Evolutionary conservation across 352 stramenopile genomes (phyloP), one percentile per base, ranked within the genome.

Genomic region (Phytophthora rubi): DNA sequence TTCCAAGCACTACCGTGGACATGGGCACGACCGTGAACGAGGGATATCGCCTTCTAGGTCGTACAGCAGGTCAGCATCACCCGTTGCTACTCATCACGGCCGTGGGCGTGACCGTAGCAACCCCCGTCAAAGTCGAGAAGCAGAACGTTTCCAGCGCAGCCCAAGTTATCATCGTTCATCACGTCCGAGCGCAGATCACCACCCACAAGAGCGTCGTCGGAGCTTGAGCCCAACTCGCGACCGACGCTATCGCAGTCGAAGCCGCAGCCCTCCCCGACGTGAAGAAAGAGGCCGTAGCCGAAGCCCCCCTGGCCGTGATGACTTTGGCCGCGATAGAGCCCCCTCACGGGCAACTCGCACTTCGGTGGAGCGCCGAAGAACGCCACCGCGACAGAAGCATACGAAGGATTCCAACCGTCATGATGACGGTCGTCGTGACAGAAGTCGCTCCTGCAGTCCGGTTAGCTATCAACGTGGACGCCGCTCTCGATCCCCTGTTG

Each of bases 281-380:
- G 26, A 64, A 9, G 4, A 32, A 39, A 64, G 59, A 48, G 59
- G 26, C 16, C 49, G 59, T 7, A 68, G 59, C 6, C 58, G 48
- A 21, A 72, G 45, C 53, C 28, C 23, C 18, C 44, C 37, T 32
- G 58, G 8, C 13, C 65, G 65, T 60, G 74, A 79, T 56, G 35
- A 56, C 13, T 78, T 77, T 75, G 69, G 69, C 23, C 65, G 65
- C 9, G 58, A 77, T 47, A 66, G 32, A 69, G 61, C 51, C 21
- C 18, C 28, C 23, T 59, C 58, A 16, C 49, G 65, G 49, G 45
- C 7, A 44, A 52, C n/a, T 4, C 55, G 32, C 18, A 18, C 12
- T 53, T 59, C 53, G 6, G 16, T 49, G 33, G 61, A 54, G 57
- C 65, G 32, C 26, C 47, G 42, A 13, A 73, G 12, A 53, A 71